Evolutionary conservation across 805 yeast species (phyloP), one percentile per base, ranked within the genome.

Genomic region (Debaryomyces hansenii): DNA sequence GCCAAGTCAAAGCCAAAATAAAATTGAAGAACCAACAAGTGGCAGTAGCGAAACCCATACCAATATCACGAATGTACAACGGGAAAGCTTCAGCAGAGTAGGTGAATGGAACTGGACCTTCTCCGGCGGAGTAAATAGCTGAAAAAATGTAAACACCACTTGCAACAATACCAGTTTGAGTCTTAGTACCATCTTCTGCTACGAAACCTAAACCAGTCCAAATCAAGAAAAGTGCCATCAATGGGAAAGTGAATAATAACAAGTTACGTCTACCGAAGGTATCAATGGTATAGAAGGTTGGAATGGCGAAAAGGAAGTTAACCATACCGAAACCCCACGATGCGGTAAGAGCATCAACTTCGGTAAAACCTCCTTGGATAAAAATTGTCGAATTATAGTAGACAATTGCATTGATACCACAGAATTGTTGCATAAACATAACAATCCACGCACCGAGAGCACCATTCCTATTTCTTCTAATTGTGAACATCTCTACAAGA

Each of bases 381-480:
- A 89, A 89, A 47, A 89, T 88, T 8, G 86, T 75, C 0, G 94
- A 84, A 1, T 92, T 85, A 66, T 87, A 89, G 67, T 87, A 86
- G 15, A 95, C 92, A 66, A 89, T 87, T 44, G 88, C 92, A 59
- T 89, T 89, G 63, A 89, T 81, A 56, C 96, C 96, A 68, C 96
- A 89, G 70, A 88, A 86, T 64, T 89, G 96, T 70, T 89, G 96
- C 89, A 85, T 85, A 60, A 88, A 86, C 82, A 90, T 89, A 49
- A 84, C 89, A 52, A 88, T 77, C 79, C 85, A 85, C 3, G 95
- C 82, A 45, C 88, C 96, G 46, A 85, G 55, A 6, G 88, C 82
- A 44, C 94, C 95, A 60, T 89, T 85, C 67, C 96, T 80, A 65
- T 87, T 87, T 73, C 96, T 81, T 64, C 94, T 79, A 40, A 86